A percentile compares a stretch with the other conserved stretches of the same genome.
Conservation (phyloP, 495 filamentous ascomycete species). For the Talaromyces trachyspermus region DNA sequence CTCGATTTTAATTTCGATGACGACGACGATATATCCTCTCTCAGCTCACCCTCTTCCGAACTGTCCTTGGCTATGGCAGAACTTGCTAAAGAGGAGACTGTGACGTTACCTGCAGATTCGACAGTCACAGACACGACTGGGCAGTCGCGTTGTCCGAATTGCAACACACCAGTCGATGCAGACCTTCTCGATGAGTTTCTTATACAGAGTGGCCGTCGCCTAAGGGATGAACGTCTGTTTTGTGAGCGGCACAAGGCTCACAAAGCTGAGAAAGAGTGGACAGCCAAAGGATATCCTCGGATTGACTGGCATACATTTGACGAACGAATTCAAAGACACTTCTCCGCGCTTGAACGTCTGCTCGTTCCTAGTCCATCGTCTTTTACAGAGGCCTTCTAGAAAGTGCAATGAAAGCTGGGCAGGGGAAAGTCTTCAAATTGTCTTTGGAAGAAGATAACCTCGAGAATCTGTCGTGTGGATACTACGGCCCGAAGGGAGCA, state of each 20-base stretch:
- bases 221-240: constrained; percentile 57
- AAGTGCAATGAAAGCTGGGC: constrained; percentile 49
- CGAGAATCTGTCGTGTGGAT: constrained; percentile 57
- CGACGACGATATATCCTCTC: constrained; percentile 19
- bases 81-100: background rate
- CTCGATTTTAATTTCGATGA: constrained; percentile 16
- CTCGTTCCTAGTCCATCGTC: constrained; percentile 49
- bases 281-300: constrained; percentile 58
- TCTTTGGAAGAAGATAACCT: constrained; percentile 30
- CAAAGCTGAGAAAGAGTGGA: constrained; percentile 55
- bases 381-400: constrained; percentile 56
- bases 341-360: constrained; percentile 47
- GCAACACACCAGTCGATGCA: constrained; percentile 50
- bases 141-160: constrained; percentile 56
- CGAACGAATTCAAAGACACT: constrained; percentile 52
- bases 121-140: no score
- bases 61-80: constrained; percentile 8
- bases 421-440: constrained; percentile 53
- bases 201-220: constrained; percentile 41
- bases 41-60: constrained; percentile 13
- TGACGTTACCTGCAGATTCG: background rate
- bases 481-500: constrained; percentile 79
- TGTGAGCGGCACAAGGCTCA: constrained; percentile 61
- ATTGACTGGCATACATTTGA: constrained; percentile 70
- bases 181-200: constrained; percentile 42